phyloP scores from a whole-genome alignment of 140 eudicot genomes.

The Eryngium alpinum region DNA sequence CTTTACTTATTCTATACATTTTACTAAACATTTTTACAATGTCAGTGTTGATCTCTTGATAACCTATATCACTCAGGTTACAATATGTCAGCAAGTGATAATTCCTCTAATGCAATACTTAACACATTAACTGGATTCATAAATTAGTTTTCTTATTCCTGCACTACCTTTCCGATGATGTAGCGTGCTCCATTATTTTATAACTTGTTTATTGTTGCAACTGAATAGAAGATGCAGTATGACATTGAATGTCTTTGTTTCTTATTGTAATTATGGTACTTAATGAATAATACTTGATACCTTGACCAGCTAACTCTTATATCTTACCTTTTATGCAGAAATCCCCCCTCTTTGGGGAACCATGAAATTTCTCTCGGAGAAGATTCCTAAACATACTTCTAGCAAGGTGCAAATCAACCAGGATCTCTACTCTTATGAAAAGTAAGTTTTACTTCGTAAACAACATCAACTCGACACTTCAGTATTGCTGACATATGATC shows the following conservation, averaged over 20 bases:
- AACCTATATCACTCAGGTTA: neutral
- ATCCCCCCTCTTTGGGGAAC: constrained; percentile 97
- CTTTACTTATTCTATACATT: neutral
- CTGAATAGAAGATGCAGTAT: neutral
- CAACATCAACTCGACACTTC: neutral
- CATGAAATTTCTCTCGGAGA: constrained; percentile 91
- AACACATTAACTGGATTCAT: no score
- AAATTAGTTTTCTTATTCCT: no score
- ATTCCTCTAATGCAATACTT: no score
- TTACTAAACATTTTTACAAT: no score
- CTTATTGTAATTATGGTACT: neutral
- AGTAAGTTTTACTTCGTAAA: constrained; percentile 7
- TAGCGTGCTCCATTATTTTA: neutral
- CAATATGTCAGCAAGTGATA: no score
- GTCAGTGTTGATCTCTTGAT: neutral
- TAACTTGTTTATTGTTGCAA: neutral
- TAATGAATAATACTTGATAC: neutral
- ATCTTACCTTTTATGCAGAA: constrained; percentile 45
- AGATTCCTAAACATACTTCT: constrained; percentile 88
- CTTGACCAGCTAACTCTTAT: neutral
- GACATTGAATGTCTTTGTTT: neutral
- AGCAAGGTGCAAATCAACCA: constrained; percentile 92
- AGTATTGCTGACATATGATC: neutral
- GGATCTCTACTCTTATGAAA: constrained; percentile 57
- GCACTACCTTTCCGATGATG: no score